Percentiles rank a stretch among this genome's conserved stretches.
These are phyloP conservation scores for Dunaliella primolecta DNA, from an alignment of 139 green algal species.

Conservation along the genomic window DNA sequence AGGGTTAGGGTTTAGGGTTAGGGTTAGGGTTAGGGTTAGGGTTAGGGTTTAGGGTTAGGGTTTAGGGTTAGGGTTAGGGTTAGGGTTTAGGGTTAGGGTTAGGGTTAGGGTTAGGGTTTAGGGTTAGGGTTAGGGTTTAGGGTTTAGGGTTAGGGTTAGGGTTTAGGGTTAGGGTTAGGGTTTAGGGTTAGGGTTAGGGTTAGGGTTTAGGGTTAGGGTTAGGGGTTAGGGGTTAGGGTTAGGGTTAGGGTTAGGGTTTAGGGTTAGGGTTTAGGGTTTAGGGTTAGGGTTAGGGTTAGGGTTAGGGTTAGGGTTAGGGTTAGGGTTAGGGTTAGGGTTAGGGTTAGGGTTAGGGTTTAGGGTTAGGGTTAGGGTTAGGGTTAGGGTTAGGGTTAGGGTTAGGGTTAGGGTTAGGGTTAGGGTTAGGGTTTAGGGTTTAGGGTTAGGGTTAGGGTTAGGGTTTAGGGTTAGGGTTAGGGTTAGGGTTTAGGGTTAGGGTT, in stretches of 20 bases:
- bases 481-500: constrained; percentile 3
- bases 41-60: constrained; percentile 2
- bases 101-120: neutral
- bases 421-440: neutral
- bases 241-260: neutral
- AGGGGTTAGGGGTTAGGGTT: no score
- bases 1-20: constrained; percentile 3
- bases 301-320: constrained; percentile 2
- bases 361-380: constrained; percentile 2
- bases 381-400: constrained; percentile 3
- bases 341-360: constrained; percentile 2
- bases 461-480: constrained; percentile 3
- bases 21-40: constrained; percentile 2
- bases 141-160: neutral
- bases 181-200: constrained; percentile 1
- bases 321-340: constrained; percentile 3
- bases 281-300: constrained; percentile 2
- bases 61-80: constrained; percentile 3
- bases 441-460: constrained; percentile 2
- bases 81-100: constrained; percentile 3
- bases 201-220: neutral
- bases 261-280: neutral
- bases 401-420: constrained; percentile 2
- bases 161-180: neutral
- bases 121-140: neutral